Base-by-base conservation (phyloP, 2,329 filamentous ascomycete species). In the Lithohypha guttulata region DNA sequence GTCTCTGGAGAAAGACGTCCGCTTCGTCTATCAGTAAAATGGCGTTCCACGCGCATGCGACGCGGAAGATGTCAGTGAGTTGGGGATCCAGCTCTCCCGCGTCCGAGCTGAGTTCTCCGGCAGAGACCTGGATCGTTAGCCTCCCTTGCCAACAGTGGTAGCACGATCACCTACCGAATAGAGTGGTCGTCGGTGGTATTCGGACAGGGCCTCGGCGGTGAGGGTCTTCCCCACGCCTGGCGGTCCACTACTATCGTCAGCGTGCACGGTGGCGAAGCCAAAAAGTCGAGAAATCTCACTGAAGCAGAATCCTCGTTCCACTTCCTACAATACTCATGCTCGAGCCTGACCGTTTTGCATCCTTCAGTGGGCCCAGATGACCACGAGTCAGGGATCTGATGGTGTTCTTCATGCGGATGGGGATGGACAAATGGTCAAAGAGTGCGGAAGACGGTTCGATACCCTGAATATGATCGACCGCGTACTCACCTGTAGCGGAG, bases 151-250 rank as follows among this genome's bases (percentile, higher is more conserved):
- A 20, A 7, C 14, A n/a, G 14, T 20, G 30, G 18, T 33, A 4
- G 4, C 11, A 33, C 4, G 30, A 7, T 6, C 30, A 34, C 61
- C 69, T 13, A 75, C 60, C 1, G 63, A 61, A 38, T 74, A 64
- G 7, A 75, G 63, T 2, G 70, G 71, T 1, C 66, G 63, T 18
- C 61, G 62, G 28, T 64, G 65, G 15, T 69, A 56, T 54, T 75
- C 79, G 25, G 77, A 77, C 13, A 77, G 76, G 46, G 70, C 75
- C 55, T 81, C 75, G 52, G 78, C 79, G 6, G 82, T 66, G 29
- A 82, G 63, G 1, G 79, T 83, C 58, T 83, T 83, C 42, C 79
- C 79, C 4, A 38, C 36, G 3, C 49, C 50, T 8, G 50, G 50
- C 1, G 39, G 39, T 11, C 49, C 50, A 29, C 34, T 27, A 15